A percentile compares a stretch with the other conserved stretches of the same genome.
phyloP scores from a whole-genome alignment of 495 filamentous ascomycete genomes.

The Penicillium argentinense region DNA sequence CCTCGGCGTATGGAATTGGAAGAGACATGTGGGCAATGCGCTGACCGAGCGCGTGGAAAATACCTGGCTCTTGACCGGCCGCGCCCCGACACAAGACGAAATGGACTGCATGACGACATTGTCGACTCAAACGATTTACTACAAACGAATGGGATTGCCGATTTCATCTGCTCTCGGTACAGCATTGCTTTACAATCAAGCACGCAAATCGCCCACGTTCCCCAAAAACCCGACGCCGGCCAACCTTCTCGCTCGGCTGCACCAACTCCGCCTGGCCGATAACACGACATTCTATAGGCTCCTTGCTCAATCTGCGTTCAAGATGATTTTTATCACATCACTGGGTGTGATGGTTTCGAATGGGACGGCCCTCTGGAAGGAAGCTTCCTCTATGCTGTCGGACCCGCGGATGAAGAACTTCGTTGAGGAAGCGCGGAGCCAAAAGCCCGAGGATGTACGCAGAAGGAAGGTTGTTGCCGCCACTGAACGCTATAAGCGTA shows the following conservation, averaged over 20 bases:
- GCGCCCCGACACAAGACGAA: conserved; percentile 35
- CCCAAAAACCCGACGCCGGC: conserved; percentile 8
- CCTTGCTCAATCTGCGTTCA: conserved; percentile 8
- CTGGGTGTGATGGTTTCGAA: conserved; percentile 6
- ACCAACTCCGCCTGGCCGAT: not conserved
- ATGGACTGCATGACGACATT: conserved; percentile 33
- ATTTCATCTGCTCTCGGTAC: conserved; percentile 9
- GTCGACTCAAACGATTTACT: conserved; percentile 21
- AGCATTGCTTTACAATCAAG: conserved; percentile 8
- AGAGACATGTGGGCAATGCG: conserved; percentile 2
- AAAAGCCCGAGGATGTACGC: conserved; percentile 24
- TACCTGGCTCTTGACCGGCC: conserved; percentile 19
- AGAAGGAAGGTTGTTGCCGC: conserved; percentile 22
- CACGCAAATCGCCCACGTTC: conserved; percentile 6
- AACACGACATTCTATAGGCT: not conserved
- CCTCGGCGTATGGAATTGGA: conserved; percentile 23
- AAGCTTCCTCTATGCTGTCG: conserved; percentile 10
- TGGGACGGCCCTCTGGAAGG: conserved; percentile 9
- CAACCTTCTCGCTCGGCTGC: not conserved
- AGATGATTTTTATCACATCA: conserved; percentile 21
- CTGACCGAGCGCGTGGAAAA: conserved; percentile 18
- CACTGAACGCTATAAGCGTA: conserved; percentile 4
- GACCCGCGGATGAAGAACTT: conserved; percentile 34
- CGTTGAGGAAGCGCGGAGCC: conserved; percentile 13
- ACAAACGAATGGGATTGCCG: conserved; percentile 20